Evolutionary conservation across 306 rosid genomes (phyloP), one percentile per base, ranked within the genome.

Genomic region (Delonix regia): DNA sequence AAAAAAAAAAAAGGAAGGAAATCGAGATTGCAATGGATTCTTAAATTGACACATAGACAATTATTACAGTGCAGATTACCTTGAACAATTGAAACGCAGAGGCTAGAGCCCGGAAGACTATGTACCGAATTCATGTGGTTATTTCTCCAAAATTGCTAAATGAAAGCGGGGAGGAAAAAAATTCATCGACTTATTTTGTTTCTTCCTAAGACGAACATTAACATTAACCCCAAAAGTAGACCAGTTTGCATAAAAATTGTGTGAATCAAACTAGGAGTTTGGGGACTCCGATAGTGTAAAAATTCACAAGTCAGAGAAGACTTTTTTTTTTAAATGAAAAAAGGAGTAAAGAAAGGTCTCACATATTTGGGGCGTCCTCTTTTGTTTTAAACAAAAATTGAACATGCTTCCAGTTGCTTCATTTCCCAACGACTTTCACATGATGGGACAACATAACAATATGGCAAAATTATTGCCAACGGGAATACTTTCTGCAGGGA

Each of bases 401-500:
- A 82, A 77, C 84, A 77, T 56, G 80, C 85, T 77, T 77, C 84
- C 73, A 71, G 88, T 82, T 68, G 83, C 90, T 82, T 86, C 95
- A 81, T 82, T 69, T 83, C 79, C 74, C 71, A 78, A 72, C 80
- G 44, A 75, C 80, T 83, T 82, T 78, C 77, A 83, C 84, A 86
- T 21, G 84, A 80, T 57, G 81, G 71, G 73, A 85, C 76, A 84
- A 74, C 81, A 62, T 76, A 73, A 79, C 21, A 33, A 87, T 67
- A 83, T 62, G 91, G 77, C 73, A 81, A 75, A 24, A 55, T 89
- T 90, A 90, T 85, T 88, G 91, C 86, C 94, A 82, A 65, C 52
- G 74, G 74, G 30, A 75, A 82, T 72, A 71, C 67, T 83, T 82
- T 71, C 83, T 30, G 75, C 74, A 81, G 75, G 84, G 76, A 62